Evolutionary conservation across 2,329 filamentous ascomycete species (phyloP).

Genomic region (Colletotrichum sp.): DNA sequence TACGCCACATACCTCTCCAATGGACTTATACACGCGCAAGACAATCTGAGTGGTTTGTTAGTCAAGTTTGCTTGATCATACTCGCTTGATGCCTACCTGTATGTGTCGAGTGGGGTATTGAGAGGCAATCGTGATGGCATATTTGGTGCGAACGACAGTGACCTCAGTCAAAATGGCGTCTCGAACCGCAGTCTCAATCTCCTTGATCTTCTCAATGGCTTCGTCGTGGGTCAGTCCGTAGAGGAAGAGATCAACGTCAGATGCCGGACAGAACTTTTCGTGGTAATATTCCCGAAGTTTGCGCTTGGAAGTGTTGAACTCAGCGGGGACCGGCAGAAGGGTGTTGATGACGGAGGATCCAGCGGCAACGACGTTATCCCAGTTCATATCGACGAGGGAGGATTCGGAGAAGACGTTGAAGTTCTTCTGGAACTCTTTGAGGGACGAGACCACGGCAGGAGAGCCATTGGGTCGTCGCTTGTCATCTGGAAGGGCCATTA

Average conservation of each 20-base stretch:
- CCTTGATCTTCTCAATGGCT: slow-evolving; percentile 81
- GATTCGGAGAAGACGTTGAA: slow-evolving; percentile 85
- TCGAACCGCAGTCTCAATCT: slow-evolving; percentile 77
- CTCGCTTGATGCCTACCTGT: slow-evolving; percentile 46
- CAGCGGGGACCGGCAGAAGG: slow-evolving; percentile 71
- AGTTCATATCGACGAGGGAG: slow-evolving; percentile 76
- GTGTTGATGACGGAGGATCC: slow-evolving; percentile 83
- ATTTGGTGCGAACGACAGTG: slow-evolving; percentile 84
- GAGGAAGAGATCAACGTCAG: slow-evolving; percentile 86
- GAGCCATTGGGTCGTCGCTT: slow-evolving; percentile 67
- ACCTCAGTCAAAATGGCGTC: slow-evolving; percentile 84
- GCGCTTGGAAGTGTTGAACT: slow-evolving; percentile 67
- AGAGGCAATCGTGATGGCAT: slow-evolving; percentile 84
- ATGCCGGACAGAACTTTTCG: slow-evolving; percentile 79
- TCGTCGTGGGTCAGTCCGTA: slow-evolving; percentile 80
- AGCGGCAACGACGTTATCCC: slow-evolving; percentile 82
- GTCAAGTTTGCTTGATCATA: background rate
- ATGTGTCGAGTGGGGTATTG: slow-evolving; percentile 85
- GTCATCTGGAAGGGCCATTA: slow-evolving; percentile 69
- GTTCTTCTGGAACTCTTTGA: slow-evolving; percentile 78
- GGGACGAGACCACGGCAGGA: slow-evolving; percentile 68
- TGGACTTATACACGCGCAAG: slow-evolving; percentile 80
- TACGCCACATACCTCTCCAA: slow-evolving; percentile 63
- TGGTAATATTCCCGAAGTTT: slow-evolving; percentile 78
- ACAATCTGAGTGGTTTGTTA: slow-evolving; percentile 65